These are phyloP conservation scores for Nigrospora osmanthi DNA, from an alignment of 2,329 filamentous ascomycete species.

Conservation along the genomic window DNA sequence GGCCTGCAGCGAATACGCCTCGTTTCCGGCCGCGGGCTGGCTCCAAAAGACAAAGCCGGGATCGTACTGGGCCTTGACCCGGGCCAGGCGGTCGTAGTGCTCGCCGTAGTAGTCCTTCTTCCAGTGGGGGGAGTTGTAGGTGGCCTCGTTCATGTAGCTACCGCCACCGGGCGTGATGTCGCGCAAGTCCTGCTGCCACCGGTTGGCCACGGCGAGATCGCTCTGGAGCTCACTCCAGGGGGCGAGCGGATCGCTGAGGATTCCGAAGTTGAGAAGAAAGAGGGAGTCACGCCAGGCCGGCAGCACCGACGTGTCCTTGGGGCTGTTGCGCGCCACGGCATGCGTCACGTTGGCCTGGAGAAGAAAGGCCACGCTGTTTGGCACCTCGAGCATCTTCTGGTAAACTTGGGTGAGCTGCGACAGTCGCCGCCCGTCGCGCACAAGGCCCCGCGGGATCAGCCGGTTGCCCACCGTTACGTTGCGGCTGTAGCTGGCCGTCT, in stretches of 20 bases:
- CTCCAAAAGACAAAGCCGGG: constrained; percentile 5
- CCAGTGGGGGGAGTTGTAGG: constrained; percentile 22
- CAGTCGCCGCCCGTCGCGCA: no score
- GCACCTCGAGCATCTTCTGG: no score
- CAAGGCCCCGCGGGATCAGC: no score
- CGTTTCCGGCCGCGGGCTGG: not conserved
- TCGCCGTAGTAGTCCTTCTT: constrained; percentile 21
- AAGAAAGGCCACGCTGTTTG: no score
- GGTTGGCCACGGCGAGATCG: not conserved
- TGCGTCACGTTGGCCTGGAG: not conserved
- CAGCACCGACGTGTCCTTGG: constrained; percentile 20
- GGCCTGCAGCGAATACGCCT: not conserved
- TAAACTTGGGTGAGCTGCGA: no score
- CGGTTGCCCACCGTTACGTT: no score
- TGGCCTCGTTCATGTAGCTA: constrained; percentile 30
- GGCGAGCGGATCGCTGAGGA: not conserved
- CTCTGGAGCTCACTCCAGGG: not conserved
- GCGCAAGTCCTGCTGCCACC: not conserved
- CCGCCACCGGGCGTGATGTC: constrained; percentile 6
- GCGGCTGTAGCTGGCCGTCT: no score
- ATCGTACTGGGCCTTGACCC: constrained; percentile 32
- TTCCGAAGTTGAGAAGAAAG: not conserved
- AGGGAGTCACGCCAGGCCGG: constrained; percentile 20
- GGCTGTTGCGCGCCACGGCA: not conserved
- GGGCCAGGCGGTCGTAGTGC: constrained; percentile 19